Evolutionary conservation across 768 basidiomycete species (phyloP), one percentile per base, ranked within the genome.

Genomic region (Russula sp.): DNA sequence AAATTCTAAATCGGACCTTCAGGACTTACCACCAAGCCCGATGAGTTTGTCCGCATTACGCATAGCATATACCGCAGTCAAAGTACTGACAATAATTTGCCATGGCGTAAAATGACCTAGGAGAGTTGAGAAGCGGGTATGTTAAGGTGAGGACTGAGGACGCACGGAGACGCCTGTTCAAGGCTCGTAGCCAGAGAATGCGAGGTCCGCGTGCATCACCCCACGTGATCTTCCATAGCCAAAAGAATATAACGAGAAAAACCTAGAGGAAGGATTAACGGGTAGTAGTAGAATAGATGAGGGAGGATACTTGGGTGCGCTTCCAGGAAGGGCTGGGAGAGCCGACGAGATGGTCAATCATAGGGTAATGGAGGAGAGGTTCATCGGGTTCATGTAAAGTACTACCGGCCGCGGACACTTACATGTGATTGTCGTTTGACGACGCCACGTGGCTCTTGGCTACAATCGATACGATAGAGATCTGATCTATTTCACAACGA

Each of bases 311-410:
- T 79, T 93, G 94, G 2, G 87, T 76, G 48, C 94, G 84, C 75
- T 92, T 94, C 89, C 93, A 94, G n/a, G 87, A 85, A 13, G 90
- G 86, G 73, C 80, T 94, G 1, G 95, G 95, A 26, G 89, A 84
- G 55, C 95, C 95, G 5, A 92, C 76, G 44, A 98, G 75, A 73
- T 97, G 93, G 79, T 98, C 95, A 72, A 98, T 92, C 95, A 98
- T 98, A 68, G 36, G 24, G 28, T 51, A 42, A 30, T 36, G 52
- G 24, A 44, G 56, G 1, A 16, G 8, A 14, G 24, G 14, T 14
- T 26, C 3, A 50, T 24, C 22, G 14, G 5, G 20, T 22, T 32
- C 46, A 48, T 30, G 46, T 48, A 48, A 50, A 24, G 49, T 50
- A 50, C 49, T 50, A 50, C 14, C 26, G n/a, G n/a, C n/a, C n/a